A percentile compares a stretch with the other conserved stretches of the same genome.
Evolutionary conservation across 2,329 filamentous ascomycete genomes (phyloP).

Genomic region (Pyrenophora graminea): DNA sequence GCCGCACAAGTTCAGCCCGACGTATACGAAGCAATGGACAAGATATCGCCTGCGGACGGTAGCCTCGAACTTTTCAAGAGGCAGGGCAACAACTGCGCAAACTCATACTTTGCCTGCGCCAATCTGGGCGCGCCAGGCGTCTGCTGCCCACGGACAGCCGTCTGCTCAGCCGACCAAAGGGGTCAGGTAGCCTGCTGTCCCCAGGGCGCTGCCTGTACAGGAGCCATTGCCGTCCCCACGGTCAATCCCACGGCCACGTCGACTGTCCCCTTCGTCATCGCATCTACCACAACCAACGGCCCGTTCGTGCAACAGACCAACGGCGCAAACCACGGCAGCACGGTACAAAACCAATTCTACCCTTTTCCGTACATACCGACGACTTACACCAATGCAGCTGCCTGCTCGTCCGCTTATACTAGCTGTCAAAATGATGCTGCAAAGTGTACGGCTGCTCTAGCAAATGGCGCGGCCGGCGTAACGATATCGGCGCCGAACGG

Average conservation of each 20-base stretch:
- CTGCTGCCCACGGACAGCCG: slow-evolving; percentile 59
- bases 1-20: slow-evolving; percentile 20
- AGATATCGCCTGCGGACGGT: slow-evolving; percentile 21
- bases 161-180: slow-evolving; percentile 60
- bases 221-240: slow-evolving; percentile 31
- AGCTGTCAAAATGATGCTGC: slow-evolving; percentile 55
- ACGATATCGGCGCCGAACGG: slow-evolving; percentile 56
- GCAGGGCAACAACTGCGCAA: slow-evolving; percentile 54
- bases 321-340: slow-evolving; percentile 32
- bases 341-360: slow-evolving; percentile 56
- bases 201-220: slow-evolving; percentile 61
- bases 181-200: slow-evolving; percentile 67
- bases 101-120: slow-evolving; percentile 57
- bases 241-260: slow-evolving; percentile 20
- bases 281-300: slow-evolving; percentile 21
- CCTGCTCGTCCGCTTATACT: slow-evolving; percentile 60
- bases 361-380: slow-evolving; percentile 60
- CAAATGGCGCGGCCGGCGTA: slow-evolving; percentile 55
- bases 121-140: slow-evolving; percentile 57
- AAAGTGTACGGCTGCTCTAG: slow-evolving; percentile 49
- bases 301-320: slow-evolving; percentile 31
- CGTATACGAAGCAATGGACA: slow-evolving; percentile 30
- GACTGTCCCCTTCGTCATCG: slow-evolving; percentile 24
- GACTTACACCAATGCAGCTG: slow-evolving; percentile 55
- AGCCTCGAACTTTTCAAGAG: slow-evolving; percentile 39